Percentiles rank a stretch among this genome's conserved stretches.
These are phyloP conservation scores for Cordyceps pruinosa DNA, from an alignment of 2,329 filamentous ascomycete species.

Conservation along the genomic window DNA sequence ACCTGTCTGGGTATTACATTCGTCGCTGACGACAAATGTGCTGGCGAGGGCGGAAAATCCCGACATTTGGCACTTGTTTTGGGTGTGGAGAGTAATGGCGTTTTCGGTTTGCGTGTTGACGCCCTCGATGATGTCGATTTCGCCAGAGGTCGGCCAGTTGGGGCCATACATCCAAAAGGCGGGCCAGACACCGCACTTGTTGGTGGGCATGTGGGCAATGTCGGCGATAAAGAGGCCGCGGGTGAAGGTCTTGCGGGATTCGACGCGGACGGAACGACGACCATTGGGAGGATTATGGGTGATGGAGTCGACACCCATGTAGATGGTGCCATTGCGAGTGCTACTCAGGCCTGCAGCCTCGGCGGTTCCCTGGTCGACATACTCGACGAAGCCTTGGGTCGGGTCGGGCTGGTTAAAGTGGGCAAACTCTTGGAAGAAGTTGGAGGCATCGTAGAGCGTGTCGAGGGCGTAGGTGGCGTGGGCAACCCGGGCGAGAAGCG, in stretches of 20 bases:
- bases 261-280: constrained; percentile 63
- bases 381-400: constrained; percentile 68
- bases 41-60: constrained; percentile 41
- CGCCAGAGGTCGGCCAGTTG: constrained; percentile 63
- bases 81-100: constrained; percentile 62
- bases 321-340: constrained; percentile 48
- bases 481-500: constrained; percentile 22
- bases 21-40: constrained; percentile 36
- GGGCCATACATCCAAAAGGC: constrained; percentile 63
- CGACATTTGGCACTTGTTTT: constrained; percentile 49
- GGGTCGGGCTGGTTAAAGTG: constrained; percentile 58
- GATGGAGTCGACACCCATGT: constrained; percentile 62
- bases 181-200: constrained; percentile 67
- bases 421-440: constrained; percentile 50
- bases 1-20: constrained; percentile 56
- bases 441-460: constrained; percentile 42
- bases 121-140: constrained; percentile 77
- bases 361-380: constrained; percentile 54
- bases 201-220: constrained; percentile 68
- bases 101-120: constrained; percentile 57
- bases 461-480: constrained; percentile 37
- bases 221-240: constrained; percentile 67
- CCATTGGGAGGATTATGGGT: constrained; percentile 51
- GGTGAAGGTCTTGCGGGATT: constrained; percentile 59
- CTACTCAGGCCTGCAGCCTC: constrained; percentile 51